Conservation (phyloP, 2,329 filamentous ascomycete genomes). For the Fusarium papillatum region DNA sequence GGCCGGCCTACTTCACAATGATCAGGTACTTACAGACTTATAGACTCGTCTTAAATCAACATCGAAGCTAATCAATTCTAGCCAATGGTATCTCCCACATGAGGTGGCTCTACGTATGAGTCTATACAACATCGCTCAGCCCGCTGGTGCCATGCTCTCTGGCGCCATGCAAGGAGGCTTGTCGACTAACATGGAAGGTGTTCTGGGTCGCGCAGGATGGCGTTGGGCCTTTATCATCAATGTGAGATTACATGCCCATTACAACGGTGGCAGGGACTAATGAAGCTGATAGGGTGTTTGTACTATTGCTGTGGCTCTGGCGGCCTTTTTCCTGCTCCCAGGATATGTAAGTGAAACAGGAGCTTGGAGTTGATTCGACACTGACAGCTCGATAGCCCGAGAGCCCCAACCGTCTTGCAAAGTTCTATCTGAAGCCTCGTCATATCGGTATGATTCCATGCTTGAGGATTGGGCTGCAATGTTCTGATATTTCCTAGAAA, state of each 20-base stretch:
- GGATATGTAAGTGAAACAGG: neutral
- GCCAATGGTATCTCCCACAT: slow-evolving; percentile 14
- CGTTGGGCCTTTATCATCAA: slow-evolving; percentile 29
- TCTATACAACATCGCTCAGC: slow-evolving; percentile 24
- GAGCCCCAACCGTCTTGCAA: neutral
- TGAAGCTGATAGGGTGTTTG: neutral
- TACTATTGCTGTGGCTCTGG: neutral
- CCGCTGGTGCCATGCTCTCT: slow-evolving; percentile 21
- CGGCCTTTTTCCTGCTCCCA: neutral
- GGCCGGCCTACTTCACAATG: slow-evolving; percentile 28
- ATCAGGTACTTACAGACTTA: slow-evolving; percentile 5
- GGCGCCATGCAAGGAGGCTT: slow-evolving; percentile 21
- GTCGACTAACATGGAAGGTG: slow-evolving; percentile 15
- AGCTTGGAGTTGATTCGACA: neutral
- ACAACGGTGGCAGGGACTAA: neutral
- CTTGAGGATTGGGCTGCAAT: too few species aligned
- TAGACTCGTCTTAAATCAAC: neutral
- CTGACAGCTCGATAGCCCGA: neutral
- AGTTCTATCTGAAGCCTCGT: neutral
- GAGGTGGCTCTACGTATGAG: slow-evolving; percentile 21
- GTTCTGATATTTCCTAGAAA: neutral
- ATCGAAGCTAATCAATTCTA: too few species aligned
- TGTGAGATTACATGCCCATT: neutral
- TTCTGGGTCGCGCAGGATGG: slow-evolving; percentile 19
- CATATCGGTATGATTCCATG: neutral